Evolutionary conservation across 352 stramenopile genomes (phyloP).

Genomic region (Blastocystis sp.): DNA sequence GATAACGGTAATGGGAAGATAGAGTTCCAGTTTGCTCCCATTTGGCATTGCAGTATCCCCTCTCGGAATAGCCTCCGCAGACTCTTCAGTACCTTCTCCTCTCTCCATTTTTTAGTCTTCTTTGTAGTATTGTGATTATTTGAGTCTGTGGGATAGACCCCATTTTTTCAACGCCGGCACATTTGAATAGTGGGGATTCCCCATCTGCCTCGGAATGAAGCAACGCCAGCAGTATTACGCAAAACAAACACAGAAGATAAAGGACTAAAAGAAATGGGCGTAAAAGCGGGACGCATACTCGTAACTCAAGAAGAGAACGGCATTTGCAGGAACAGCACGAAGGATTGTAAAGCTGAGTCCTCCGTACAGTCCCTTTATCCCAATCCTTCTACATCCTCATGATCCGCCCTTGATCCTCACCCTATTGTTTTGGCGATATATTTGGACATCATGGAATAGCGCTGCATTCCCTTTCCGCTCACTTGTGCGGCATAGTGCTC

Average conservation of each 20-base stretch:
- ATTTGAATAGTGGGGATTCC: no score
- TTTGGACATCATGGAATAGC: neutral
- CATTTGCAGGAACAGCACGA: conserved; percentile 62
- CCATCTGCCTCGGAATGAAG: no score
- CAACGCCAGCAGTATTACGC: no score
- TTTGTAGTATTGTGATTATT: neutral
- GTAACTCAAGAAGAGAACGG: conserved; percentile 54
- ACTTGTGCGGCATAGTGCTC: neutral
- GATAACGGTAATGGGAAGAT: conserved; percentile 20
- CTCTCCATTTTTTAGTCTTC: neutral
- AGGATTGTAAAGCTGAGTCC: conserved; percentile 44
- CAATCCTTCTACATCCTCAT: conserved; percentile 25
- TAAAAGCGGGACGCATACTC: conserved; percentile 33
- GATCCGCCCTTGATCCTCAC: neutral
- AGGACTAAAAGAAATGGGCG: conserved; percentile 32
- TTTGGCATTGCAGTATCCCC: neutral
- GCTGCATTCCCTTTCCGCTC: neutral
- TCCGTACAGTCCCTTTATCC: conserved; percentile 37
- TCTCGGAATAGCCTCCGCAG: neutral
- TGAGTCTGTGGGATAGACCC: neutral
- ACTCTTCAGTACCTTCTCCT: neutral
- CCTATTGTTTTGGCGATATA: neutral
- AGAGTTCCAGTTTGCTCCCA: neutral
- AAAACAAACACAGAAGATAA: neutral
- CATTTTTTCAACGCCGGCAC: neutral